These are phyloP conservation scores for Jaltomata sinuosa DNA, from an alignment of 257 asterid species.

Conservation along the genomic window DNA sequence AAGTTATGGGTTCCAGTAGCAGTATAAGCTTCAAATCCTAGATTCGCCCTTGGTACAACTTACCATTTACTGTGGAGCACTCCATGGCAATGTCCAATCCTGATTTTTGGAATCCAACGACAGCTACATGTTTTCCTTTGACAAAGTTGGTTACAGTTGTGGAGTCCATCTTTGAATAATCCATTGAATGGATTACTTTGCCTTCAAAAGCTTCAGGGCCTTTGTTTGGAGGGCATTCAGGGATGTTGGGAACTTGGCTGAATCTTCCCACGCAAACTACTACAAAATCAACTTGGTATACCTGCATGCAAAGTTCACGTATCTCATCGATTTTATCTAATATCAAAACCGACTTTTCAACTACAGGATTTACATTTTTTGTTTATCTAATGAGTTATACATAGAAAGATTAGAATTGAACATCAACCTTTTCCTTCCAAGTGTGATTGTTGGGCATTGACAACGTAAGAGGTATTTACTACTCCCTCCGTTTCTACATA, in stretches of 20 bases:
- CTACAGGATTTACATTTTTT: too few relatives aligned
- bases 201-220: constrained; percentile 35
- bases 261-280: constrained; percentile 35
- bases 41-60: too few relatives aligned
- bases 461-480: neutral
- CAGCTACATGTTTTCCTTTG: neutral
- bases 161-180: constrained; percentile 24
- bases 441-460: neutral
- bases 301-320: neutral
- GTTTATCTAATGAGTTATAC: too few relatives aligned
- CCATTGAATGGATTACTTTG: constrained; percentile 6
- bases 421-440: neutral
- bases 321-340: too few relatives aligned
- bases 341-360: too few relatives aligned
- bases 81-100: constrained; percentile 44
- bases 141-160: neutral
- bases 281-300: constrained; percentile 11
- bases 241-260: constrained; percentile 31
- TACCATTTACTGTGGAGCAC: constrained; percentile 24
- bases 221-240: constrained; percentile 1
- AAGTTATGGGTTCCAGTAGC: neutral
- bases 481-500: too few relatives aligned
- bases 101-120: constrained; percentile 42
- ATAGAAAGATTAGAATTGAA: too few relatives aligned
- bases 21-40: too few relatives aligned